Base-by-base conservation (phyloP, 371 early-diverging fungal species). In the Apophysomyces ossiformis region DNA sequence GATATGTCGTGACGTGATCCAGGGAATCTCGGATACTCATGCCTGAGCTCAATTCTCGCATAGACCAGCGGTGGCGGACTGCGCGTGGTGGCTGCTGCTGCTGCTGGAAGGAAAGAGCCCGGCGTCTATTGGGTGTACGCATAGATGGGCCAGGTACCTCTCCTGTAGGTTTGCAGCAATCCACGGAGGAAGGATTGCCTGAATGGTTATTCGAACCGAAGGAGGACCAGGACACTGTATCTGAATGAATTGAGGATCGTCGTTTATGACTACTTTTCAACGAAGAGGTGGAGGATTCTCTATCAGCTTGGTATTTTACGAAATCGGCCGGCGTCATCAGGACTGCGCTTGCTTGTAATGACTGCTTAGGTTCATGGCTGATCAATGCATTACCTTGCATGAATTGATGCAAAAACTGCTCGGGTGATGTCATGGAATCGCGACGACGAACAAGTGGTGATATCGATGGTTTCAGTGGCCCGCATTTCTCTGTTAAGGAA, bases 51-150 rank as follows among this genome's bases (percentile, higher is more conserved):
- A 70, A 58, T 64, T 70, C 70, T 6, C 69, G 58, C 54, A 73
- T 61, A 5, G 68, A 69, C n/a, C 63, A 61, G 15, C 70, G 69
- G 4, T 73, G 61, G 38, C 70, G 67, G 1, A 65, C 46, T 0
- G 66, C 39, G 7, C 68, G 57, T 1, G 58, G 59, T 11, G 66
- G 67, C 32, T 70, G 72, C 21, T 82, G 67, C 32, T 70, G 72
- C 21, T 82, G 79, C 57, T 82, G 82, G 16, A 76, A 70, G 0
- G 82, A 82, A 45, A 69, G 69, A 0, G 82, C 82, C 36, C 82
- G 69, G 5, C 82, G 73, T 15, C 82, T 71, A 32, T 64, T 71
- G 12, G 67, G 56, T 13, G 64, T 43, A 16, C 61, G 68, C 13
- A 59, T 67, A 35, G 46, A 12, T 6, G 61, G 39, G 16, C 37